Evolutionary conservation across 768 basidiomycete genomes (phyloP).

Genomic region (Suillus ampliporus): DNA sequence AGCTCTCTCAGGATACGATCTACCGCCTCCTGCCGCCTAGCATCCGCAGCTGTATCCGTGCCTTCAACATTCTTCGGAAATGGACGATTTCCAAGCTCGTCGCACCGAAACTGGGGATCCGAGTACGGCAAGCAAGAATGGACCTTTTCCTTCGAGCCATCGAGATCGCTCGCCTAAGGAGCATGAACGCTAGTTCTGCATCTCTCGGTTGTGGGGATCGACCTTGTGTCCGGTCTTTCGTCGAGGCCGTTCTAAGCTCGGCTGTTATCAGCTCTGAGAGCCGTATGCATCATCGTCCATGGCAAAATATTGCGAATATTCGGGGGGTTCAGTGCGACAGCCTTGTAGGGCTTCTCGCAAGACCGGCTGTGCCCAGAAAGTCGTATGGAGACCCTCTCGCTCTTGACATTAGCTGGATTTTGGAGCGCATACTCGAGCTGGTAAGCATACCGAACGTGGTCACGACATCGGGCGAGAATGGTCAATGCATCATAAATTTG

Average conservation of each 20-base stretch:
- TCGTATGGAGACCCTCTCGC: slow-evolving; percentile 58
- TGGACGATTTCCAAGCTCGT: slow-evolving; percentile 79
- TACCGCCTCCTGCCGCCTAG: slow-evolving; percentile 79
- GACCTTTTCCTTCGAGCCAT: slow-evolving; percentile 73
- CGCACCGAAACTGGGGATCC: slow-evolving; percentile 65
- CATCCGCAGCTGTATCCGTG: slow-evolving; percentile 77
- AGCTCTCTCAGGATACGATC: slow-evolving; percentile 68
- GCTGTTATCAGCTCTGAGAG: slow-evolving; percentile 81
- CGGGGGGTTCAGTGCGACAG: slow-evolving; percentile 70
- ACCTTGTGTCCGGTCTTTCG: slow-evolving; percentile 78
- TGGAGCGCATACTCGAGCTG: slow-evolving; percentile 83
- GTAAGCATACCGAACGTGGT: slow-evolving; percentile 76
- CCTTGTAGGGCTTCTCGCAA: slow-evolving; percentile 58
- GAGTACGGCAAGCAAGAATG: slow-evolving; percentile 71
- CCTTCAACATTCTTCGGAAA: slow-evolving; percentile 76
- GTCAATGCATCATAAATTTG: slow-evolving; percentile 72
- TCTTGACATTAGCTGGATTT: slow-evolving; percentile 81
- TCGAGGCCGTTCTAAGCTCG: slow-evolving; percentile 77
- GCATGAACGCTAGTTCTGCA: slow-evolving; percentile 45
- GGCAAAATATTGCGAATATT: slow-evolving; percentile 71
- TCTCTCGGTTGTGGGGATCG: slow-evolving; percentile 52
- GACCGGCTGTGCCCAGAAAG: slow-evolving; percentile 51
- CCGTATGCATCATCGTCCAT: slow-evolving; percentile 76
- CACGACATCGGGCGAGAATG: slow-evolving; percentile 57
- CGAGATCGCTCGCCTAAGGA: slow-evolving; percentile 73